phyloP scores from a whole-genome alignment of 495 filamentous ascomycete genomes.

The Neurospora tetrasperma region DNA sequence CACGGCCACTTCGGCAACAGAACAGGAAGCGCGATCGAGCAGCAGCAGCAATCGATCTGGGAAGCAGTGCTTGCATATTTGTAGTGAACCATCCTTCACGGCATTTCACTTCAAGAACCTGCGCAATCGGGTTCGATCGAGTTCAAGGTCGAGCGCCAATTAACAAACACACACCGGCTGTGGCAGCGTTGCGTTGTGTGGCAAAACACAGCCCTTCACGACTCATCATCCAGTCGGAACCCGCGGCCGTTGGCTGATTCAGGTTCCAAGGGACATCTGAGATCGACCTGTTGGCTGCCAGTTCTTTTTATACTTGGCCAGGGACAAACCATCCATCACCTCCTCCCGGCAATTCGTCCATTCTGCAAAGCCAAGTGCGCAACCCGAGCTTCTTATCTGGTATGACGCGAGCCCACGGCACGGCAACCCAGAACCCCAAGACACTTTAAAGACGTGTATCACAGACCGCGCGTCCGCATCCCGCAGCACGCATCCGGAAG shows the following conservation, averaged over 20 bases:
- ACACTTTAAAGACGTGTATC: conserved; percentile 12
- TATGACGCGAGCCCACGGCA: conserved; percentile 21
- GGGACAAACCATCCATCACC: conserved; percentile 2
- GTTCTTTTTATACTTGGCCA: neutral
- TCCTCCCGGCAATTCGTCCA: neutral
- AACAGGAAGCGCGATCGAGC: conserved; percentile 1
- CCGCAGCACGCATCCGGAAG: neutral
- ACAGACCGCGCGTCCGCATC: conserved; percentile 2
- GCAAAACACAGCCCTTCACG: neutral
- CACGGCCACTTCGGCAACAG: neutral
- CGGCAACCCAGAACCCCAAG: conserved; percentile 17
- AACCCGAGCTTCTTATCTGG: conserved; percentile 18
- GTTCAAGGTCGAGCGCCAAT: neutral
- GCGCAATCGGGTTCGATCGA: neutral
- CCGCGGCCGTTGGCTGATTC: conserved; percentile 3
- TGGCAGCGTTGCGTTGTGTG: neutral
- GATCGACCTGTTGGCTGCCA: conserved; percentile 1
- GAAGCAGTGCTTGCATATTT: conserved; percentile 5
- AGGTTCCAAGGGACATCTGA: neutral
- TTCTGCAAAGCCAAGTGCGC: conserved; percentile 1
- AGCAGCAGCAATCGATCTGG: neutral
- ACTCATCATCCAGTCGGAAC: neutral
- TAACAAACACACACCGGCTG: neutral
- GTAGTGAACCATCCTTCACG: conserved; percentile 10
- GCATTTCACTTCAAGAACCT: conserved; percentile 3